Percentiles rank a stretch among this genome's conserved stretches.
Evolutionary conservation across 208 protist genomes (phyloP).

Genomic region (Trypanosoma brucei): DNA sequence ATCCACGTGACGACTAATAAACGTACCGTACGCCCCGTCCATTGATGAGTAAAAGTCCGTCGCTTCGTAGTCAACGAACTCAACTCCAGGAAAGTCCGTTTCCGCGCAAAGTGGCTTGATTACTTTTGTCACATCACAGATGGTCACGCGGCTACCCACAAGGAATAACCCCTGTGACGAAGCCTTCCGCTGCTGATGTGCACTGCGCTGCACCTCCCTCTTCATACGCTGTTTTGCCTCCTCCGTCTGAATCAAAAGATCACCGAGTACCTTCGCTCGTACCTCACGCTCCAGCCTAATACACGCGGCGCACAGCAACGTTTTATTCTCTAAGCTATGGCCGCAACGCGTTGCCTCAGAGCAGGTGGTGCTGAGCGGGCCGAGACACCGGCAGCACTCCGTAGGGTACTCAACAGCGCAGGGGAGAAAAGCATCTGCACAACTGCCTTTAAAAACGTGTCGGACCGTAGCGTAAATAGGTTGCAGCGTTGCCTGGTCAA

Average conservation of each 20-base stretch:
- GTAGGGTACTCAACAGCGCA: slow-evolving; percentile 74
- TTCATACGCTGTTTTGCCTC: slow-evolving; percentile 62
- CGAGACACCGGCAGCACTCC: slow-evolving; percentile 74
- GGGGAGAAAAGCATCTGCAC: slow-evolving; percentile 53
- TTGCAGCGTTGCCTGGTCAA: slow-evolving; percentile 56
- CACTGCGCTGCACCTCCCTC: slow-evolving; percentile 53
- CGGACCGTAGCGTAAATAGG: slow-evolving; percentile 70
- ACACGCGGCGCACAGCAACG: slow-evolving; percentile 62
- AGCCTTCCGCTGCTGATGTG: slow-evolving; percentile 78
- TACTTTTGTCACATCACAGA: slow-evolving; percentile 66
- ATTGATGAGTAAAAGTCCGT: slow-evolving; percentile 47
- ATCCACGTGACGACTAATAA: slow-evolving; percentile 84
- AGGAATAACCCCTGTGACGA: slow-evolving; percentile 79
- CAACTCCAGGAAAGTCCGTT: slow-evolving; percentile 71
- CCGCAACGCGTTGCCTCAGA: slow-evolving; percentile 53
- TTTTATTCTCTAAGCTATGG: slow-evolving; percentile 46
- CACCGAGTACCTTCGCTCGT: slow-evolving; percentile 56
- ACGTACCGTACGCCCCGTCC: slow-evolving; percentile 74
- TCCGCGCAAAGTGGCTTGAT: slow-evolving; percentile 75
- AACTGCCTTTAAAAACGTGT: slow-evolving; percentile 79
- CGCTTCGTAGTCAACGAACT: slow-evolving; percentile 70
- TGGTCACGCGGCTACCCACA: slow-evolving; percentile 61
- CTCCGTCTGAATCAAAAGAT: slow-evolving; percentile 64
- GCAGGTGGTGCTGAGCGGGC: slow-evolving; percentile 52
- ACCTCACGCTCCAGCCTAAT: slow-evolving; percentile 66